Percentiles rank a stretch among this genome's conserved stretches.
Conservation (phyloP, 179 eudicot genomes). For the Camellia oleifera region DNA sequence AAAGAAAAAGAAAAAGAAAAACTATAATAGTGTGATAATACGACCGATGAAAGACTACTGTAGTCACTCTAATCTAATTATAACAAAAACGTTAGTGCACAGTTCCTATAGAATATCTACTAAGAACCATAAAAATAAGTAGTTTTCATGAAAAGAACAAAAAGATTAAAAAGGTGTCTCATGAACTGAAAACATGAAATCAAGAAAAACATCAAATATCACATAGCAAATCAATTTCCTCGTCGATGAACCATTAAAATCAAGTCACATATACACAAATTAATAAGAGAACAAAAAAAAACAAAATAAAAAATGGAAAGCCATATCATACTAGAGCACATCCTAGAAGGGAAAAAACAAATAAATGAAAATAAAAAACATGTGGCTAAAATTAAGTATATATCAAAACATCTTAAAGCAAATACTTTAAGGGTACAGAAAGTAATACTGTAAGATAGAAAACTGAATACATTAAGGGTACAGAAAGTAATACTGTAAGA, state of each 20-base stretch:
- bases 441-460: not conserved
- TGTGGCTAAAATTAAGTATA: constrained; percentile 3
- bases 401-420: not conserved
- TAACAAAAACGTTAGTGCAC: too few species aligned
- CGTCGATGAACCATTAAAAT: not conserved
- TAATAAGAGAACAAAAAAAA: not conserved
- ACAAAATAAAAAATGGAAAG: not conserved
- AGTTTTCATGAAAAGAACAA: not conserved
- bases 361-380: not conserved
- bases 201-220: not conserved
- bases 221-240: not conserved
- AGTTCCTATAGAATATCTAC: not conserved
- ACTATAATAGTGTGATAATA: too few species aligned
- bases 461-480: not conserved
- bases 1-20: too few species aligned
- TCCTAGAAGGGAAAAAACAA: not conserved
- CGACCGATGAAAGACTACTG: too few species aligned
- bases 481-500: not conserved
- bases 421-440: not conserved
- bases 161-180: not conserved
- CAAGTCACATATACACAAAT: not conserved
- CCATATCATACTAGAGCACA: not conserved
- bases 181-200: constrained; percentile 1
- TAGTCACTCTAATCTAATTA: too few species aligned
- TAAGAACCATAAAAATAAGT: not conserved